Evolutionary conservation across 148 eudicot genomes (phyloP), one percentile per base, ranked within the genome.

Genomic region (Vaccinium vitisidaea): DNA sequence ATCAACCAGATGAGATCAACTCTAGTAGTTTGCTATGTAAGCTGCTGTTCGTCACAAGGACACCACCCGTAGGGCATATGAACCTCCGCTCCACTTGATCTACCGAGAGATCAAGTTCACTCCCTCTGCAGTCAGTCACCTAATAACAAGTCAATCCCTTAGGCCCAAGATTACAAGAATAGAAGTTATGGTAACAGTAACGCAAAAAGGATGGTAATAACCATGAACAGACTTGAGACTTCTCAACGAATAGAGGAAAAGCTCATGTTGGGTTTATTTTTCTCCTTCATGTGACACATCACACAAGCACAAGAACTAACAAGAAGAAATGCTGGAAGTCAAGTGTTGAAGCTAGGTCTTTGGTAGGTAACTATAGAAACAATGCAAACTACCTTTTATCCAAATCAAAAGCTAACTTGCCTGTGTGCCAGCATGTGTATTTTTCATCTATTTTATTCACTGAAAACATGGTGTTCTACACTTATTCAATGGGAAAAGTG

Each of bases 121-220:
- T 88, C 43, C 99, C 99, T 13, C 74, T 86, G 98, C 98, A 97
- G 86, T 97, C 99, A 70, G 93, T 91, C 76, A 97, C 98, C 99
- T 97, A 90, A 53, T 75, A 53, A 55, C 30, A 85, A 2, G 27
- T 79, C 75, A 58, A 82, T 75, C 53, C 16, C 32, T 5, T 39
- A 15, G 8, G 43, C 58, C 48, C 19, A 73, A 75, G 52, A 19
- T 25, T 25, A 49, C 52, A 75, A n/a, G 65, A 80, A 80, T 18
- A 3, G 63, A 49, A 55, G 3, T 25, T 56, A 48, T 8, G 6
- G 16, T 49, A 49, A 69, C 8, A 36, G 16, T 49, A 54, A 65
- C 25, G 6, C 76, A 67, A 54, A 81, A 16, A 49, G 23, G 14
- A 55, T 1, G 5, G 67, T 46, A 46, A 81, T 81, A 39, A 15